A percentile compares a stretch with the other conserved stretches of the same genome.
Conservation (phyloP, 805 yeast species). For the Candida silvicultrix region DNA sequence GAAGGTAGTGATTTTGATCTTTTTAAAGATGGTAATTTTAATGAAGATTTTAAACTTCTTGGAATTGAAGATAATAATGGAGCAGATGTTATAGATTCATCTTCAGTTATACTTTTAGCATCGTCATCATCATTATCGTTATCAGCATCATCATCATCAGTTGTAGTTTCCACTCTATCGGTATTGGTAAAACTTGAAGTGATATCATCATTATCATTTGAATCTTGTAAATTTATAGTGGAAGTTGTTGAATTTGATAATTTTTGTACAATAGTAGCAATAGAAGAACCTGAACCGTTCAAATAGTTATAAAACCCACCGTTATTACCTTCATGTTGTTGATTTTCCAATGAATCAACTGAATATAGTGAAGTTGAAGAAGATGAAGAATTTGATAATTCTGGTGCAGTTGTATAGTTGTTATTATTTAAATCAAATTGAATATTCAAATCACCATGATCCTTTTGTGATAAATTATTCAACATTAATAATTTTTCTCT, state of each 20-base stretch:
- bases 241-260: constrained; percentile 8
- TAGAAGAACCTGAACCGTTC: constrained; percentile 16
- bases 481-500: constrained; percentile 6
- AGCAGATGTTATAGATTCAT: constrained; percentile 4
- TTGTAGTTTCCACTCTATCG: too few species aligned
- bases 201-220: too few species aligned
- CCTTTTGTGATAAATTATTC: neutral
- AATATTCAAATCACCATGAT: neutral
- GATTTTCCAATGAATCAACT: neutral
- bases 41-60: constrained; percentile 29
- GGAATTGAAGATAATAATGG: constrained; percentile 11
- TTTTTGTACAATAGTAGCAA: constrained; percentile 19
- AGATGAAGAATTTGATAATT: constrained; percentile 1
- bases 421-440: neutral
- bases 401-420: neutral
- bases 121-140: too few species aligned
- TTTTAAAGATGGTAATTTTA: constrained; percentile 37
- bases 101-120: neutral
- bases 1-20: constrained; percentile 45
- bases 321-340: constrained; percentile 2
- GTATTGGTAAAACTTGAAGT: too few species aligned
- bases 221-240: neutral
- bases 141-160: too few species aligned
- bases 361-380: constrained; percentile 12
- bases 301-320: constrained; percentile 8